A percentile compares a stretch with the other conserved stretches of the same genome.
Conservation (phyloP, 2,329 filamentous ascomycete species). For the Paecilomyces dactylethromorphus region DNA sequence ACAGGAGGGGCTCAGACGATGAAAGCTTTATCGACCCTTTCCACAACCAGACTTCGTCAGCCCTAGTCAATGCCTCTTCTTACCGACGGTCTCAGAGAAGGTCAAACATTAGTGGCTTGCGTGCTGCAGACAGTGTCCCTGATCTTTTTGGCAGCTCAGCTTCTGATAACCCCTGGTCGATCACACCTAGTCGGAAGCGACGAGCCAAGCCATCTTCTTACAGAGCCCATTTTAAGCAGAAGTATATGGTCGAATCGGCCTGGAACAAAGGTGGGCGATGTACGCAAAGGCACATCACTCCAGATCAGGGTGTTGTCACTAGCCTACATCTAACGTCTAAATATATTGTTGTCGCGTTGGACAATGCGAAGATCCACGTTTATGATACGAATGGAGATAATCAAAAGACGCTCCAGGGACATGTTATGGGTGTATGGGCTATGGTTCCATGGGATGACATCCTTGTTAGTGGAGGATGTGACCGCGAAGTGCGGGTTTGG, state of each 20-base stretch:
- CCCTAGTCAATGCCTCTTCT: conserved; percentile 13
- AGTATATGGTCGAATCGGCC: conserved; percentile 93
- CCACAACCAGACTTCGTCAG: conserved; percentile 18
- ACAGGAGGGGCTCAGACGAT: conserved; percentile 52
- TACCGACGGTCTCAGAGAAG: conserved; percentile 17
- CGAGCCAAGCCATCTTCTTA: conserved; percentile 71
- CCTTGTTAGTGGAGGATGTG: conserved; percentile 91
- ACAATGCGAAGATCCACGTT: conserved; percentile 98
- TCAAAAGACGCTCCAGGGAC: conserved; percentile 82
- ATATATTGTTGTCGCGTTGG: conserved; percentile 94
- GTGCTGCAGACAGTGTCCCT: conserved; percentile 40
- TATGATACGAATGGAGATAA: conserved; percentile 88
- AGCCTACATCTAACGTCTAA: conserved; percentile 89
- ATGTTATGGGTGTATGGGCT: conserved; percentile 99
- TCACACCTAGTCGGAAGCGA: conserved; percentile 30
- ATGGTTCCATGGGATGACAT: conserved; percentile 98
- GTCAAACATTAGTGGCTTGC: conserved; percentile 19
- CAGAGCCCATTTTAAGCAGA: conserved; percentile 94
- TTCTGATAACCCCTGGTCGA: conserved; percentile 24
- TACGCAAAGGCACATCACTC: conserved; percentile 80
- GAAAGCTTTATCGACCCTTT: conserved; percentile 29
- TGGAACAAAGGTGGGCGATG: conserved; percentile 90
- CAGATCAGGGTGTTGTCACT: conserved; percentile 94
- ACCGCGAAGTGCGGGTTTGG: conserved; percentile 95
- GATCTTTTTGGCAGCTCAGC: conserved; percentile 37